Conservation (phyloP, 768 basidiomycete species). For the Cystoderma amianthinum region DNA sequence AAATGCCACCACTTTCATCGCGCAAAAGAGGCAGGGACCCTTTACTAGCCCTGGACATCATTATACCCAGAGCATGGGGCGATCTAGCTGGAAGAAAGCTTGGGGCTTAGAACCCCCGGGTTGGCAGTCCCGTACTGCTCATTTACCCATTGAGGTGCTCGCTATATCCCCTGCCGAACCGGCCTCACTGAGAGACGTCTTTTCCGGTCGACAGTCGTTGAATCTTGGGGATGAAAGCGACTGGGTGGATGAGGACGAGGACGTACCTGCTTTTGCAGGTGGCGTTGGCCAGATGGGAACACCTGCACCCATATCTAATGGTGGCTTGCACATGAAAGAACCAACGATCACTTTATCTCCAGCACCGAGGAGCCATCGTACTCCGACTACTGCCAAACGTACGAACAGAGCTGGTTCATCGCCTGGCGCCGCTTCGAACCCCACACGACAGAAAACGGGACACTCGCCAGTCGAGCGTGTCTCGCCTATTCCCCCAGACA, state of each 20-base stretch:
- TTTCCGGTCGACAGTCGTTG: slow-evolving; percentile 59
- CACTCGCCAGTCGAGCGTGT: slow-evolving; percentile 56
- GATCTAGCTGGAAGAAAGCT: slow-evolving; percentile 83
- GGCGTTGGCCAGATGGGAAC: slow-evolving; percentile 65
- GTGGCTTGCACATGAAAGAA: slow-evolving; percentile 21
- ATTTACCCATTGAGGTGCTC: slow-evolving; percentile 71
- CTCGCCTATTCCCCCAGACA: slow-evolving; percentile 54
- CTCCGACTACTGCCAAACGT: slow-evolving; percentile 23
- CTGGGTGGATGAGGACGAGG: slow-evolving; percentile 87
- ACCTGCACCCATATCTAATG: slow-evolving; percentile 17
- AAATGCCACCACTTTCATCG: slow-evolving; percentile 58
- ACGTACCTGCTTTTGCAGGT: slow-evolving; percentile 64
- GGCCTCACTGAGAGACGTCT: slow-evolving; percentile 67
- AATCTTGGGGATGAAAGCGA: slow-evolving; percentile 73
- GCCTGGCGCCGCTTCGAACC: slow-evolving; percentile 15
- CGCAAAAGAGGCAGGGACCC: slow-evolving; percentile 75
- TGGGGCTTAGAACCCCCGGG: slow-evolving; percentile 87
- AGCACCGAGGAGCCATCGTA: slow-evolving; percentile 40
- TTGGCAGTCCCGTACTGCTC: slow-evolving; percentile 65
- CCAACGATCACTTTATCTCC: slow-evolving; percentile 42
- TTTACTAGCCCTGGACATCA: slow-evolving; percentile 50
- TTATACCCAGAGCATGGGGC: slow-evolving; percentile 44
- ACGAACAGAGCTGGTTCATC: slow-evolving; percentile 4
- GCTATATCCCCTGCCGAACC: slow-evolving; percentile 54
- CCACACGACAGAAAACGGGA: slow-evolving; percentile 37